Base-by-base conservation (phyloP, 2,329 filamentous ascomycete species). In the Pseudonectria foliicola region DNA sequence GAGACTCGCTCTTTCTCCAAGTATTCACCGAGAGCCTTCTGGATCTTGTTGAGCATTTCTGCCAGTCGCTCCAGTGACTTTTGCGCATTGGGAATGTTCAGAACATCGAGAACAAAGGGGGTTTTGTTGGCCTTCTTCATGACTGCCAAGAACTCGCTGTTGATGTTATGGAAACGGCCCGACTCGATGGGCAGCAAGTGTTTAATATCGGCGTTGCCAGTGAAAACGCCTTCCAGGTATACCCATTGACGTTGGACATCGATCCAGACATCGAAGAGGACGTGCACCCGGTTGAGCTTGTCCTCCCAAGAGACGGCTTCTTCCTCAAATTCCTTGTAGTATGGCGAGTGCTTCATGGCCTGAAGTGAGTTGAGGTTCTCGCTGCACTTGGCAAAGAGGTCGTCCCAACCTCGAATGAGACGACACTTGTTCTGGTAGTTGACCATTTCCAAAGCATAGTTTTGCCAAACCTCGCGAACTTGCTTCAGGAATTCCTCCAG, bases 211-310 rank as follows among this genome's bases (percentile, higher is more conserved):
- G 87, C 90, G 56, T 98, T 99, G 39, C 92, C 92, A 2, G 90
- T 95, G 58, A 99, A 99, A 24, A 99, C 92, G 47, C 92, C 92
- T 64, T 99, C 93, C 5, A 99, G 77, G 59, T 99, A 99, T 7
- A 98, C 92, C 92, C 92, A 99, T 65, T 98, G 92, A 42, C 93
- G 83, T 61, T 99, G 92, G n/a, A 99, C 93, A 63, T 98, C 93
- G 51, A 98, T 98, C 93, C 93, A 99, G 12, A 98, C 89, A 59
- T 99, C 92, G 54, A 99, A 98, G 8, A 98, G 74, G 12, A 98
- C 87, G 57, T 98, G 92, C 3, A 98, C 88, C 29, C 92, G 80
- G 60, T 96, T 99, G 16, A 99, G 74, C 60, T 94, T 95, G 63
- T 98, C 93, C 63, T 98, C 93, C 92, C 92, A 98, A 1, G 84